Percentiles rank a stretch among this genome's conserved stretches.
phyloP scores from a whole-genome alignment of 495 filamentous ascomycete genomes.

The Thermothielavioides terrestris region DNA sequence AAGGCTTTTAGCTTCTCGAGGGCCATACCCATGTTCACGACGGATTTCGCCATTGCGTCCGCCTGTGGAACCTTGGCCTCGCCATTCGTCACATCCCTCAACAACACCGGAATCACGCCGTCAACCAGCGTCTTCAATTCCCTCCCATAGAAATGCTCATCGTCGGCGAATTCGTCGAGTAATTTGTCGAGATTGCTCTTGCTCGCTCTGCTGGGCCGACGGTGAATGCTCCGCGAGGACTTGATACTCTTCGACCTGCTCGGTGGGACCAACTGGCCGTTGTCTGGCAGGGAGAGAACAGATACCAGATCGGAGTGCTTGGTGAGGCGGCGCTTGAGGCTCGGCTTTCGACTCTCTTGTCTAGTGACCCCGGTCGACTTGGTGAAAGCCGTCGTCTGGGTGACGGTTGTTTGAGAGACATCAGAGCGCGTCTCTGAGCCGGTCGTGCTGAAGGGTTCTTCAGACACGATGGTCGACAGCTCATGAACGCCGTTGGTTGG shows the following conservation, averaged over 20 bases:
- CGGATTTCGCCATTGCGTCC: conserved; percentile 62
- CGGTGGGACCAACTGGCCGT: conserved; percentile 39
- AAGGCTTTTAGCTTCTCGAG: conserved; percentile 73
- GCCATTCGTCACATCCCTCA: conserved; percentile 73
- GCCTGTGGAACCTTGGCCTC: conserved; percentile 39
- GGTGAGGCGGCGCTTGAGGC: conserved; percentile 67
- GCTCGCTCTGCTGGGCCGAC: conserved; percentile 54
- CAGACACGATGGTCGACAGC: conserved; percentile 65
- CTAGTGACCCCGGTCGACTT: conserved; percentile 32
- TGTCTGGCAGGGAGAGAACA: conserved; percentile 68
- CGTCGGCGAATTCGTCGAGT: conserved; percentile 68
- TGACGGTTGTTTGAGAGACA: conserved; percentile 42
- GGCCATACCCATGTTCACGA: conserved; percentile 88
- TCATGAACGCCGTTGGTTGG: conserved; percentile 58
- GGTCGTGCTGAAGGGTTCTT: conserved; percentile 48
- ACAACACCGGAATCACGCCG: conserved; percentile 88
- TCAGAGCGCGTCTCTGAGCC: conserved; percentile 35
- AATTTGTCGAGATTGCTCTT: conserved; percentile 64
- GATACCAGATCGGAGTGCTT: conserved; percentile 93
- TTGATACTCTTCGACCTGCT: conserved; percentile 49
- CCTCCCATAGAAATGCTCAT: conserved; percentile 84
- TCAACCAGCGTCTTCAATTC: conserved; percentile 91
- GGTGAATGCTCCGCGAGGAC: conserved; percentile 64
- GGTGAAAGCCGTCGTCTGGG: conserved; percentile 35
- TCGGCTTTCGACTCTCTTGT: conserved; percentile 34